Base-by-base conservation (phyloP, 441 rosid species). In the Macaranga tanarius region DNA sequence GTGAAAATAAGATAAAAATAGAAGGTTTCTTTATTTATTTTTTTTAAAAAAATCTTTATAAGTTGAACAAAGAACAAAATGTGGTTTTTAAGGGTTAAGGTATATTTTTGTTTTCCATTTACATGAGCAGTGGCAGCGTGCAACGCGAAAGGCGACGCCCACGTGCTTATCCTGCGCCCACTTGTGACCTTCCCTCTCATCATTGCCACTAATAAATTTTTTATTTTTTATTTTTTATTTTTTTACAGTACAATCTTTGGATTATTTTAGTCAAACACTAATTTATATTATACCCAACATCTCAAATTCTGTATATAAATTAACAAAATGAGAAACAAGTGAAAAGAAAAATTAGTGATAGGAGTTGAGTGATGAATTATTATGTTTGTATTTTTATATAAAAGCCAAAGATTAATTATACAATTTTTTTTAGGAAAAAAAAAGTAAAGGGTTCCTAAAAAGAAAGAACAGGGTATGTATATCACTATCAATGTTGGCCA, bases 131-230 rank as follows among this genome's bases (percentile, higher is more conserved):
- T 68, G 84, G 79, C 91, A 87, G 89, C 87, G 92, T 86, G 95
- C 93, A 69, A 84, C 70, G 85, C 77, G 71, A 85, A 83, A 76
- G 80, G 83, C 79, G 80, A 83, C 73, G 76, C 87, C 93, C 89
- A 86, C 90, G 83, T 85, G 88, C 88, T 81, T 84, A 83, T 81
- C 86, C 88, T 85, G 85, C 81, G 86, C 90, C 92, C 91, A 88
- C 88, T 75, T 76, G 76, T 73, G 82, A 72, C 80, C 76, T 76
- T 79, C 84, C 40, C 75, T 58, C 86, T 84, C 88, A 91, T 87
- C 92, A 89, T 86, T 85, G 86, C 83, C 65, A 40, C 79, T 45
- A 54, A 84, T 60, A 54, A 34, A 3, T 34, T 74, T 73, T 73
- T n/a, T n/a, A n/a, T n/a, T n/a, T 65, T 58, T 54, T 42, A 54